phyloP scores from a whole-genome alignment of 192 early-diverging fungal genomes.

The Gonapodya sp. region DNA sequence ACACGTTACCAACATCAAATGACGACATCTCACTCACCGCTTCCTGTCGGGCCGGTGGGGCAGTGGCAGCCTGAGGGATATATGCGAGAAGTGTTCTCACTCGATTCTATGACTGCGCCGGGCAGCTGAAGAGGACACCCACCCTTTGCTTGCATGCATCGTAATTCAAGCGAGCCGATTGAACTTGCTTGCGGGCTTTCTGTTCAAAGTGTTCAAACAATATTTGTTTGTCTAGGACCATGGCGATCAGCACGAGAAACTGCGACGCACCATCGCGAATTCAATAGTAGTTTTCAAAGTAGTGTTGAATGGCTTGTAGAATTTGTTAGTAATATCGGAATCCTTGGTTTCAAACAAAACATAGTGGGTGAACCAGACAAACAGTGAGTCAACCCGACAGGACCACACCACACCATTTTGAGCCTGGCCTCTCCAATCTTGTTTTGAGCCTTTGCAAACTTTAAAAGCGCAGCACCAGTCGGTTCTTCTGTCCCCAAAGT shows the following conservation, averaged over 20 bases:
- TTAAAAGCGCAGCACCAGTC: slow-evolving; percentile 62
- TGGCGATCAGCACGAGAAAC: neutral
- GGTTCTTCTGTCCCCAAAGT: slow-evolving; percentile 10
- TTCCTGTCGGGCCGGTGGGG: slow-evolving; percentile 2
- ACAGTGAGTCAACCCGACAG: neutral
- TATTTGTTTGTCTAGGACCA: neutral
- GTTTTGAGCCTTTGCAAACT: slow-evolving; percentile 77
- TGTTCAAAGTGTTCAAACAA: slow-evolving; percentile 11
- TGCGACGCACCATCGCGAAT: slow-evolving; percentile 51
- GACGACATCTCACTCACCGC: slow-evolving; percentile 4
- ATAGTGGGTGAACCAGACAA: slow-evolving; percentile 17
- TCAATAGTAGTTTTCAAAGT: slow-evolving; percentile 66
- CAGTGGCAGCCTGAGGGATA: neutral
- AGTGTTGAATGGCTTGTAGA: slow-evolving; percentile 62
- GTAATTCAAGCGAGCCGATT: slow-evolving; percentile 67
- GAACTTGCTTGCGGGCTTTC: slow-evolving; percentile 79
- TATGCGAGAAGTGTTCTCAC: no score
- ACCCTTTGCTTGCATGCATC: slow-evolving; percentile 77
- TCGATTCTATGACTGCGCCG: no score
- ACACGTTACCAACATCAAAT: neutral
- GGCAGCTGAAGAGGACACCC: no score
- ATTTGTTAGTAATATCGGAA: slow-evolving; percentile 55
- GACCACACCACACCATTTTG: slow-evolving; percentile 24
- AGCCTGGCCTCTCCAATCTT: slow-evolving; percentile 72
- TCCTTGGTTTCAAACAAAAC: slow-evolving; percentile 39